These are phyloP conservation scores for Pseudonitzschia multiseries DNA, from an alignment of 108 stramenopile genomes.

Conservation along the genomic window DNA sequence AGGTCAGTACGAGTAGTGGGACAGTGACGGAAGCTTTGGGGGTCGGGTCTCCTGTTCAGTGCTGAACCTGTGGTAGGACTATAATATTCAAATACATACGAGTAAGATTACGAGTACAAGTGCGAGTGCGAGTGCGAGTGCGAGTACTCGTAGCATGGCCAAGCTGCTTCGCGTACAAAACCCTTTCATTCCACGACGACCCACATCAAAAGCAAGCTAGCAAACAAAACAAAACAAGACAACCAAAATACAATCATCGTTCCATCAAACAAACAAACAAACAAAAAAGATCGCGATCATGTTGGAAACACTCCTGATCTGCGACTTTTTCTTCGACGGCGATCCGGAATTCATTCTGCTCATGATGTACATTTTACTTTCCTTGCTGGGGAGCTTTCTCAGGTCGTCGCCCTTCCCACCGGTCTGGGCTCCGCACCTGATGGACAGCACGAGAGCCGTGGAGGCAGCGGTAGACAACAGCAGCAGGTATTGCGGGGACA, in stretches of 20 bases:
- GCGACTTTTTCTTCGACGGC: background rate
- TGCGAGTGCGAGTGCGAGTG: too few species aligned
- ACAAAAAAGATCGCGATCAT: too few species aligned
- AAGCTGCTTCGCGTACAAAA: too few species aligned
- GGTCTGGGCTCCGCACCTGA: background rate
- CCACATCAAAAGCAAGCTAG: background rate
- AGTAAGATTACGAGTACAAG: too few species aligned
- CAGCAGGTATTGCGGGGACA: background rate
- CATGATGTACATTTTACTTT: background rate
- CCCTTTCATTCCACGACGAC: too few species aligned
- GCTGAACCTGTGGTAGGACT: too few species aligned
- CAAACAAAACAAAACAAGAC: background rate
- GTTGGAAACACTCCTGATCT: background rate
- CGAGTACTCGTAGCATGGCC: too few species aligned
- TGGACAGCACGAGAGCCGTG: background rate
- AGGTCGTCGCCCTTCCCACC: background rate
- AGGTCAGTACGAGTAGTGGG: too few species aligned
- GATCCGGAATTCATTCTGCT: constrained; percentile 1
- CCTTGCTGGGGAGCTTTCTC: background rate
- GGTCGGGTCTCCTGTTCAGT: too few species aligned
- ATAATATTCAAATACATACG: too few species aligned
- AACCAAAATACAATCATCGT: background rate
- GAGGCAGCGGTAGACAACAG: too few species aligned
- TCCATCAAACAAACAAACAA: background rate
- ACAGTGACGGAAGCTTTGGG: too few species aligned